These are phyloP conservation scores for Volvariella surrecta DNA, from an alignment of 1,284 basidiomycete genomes.

Conservation along the genomic window DNA sequence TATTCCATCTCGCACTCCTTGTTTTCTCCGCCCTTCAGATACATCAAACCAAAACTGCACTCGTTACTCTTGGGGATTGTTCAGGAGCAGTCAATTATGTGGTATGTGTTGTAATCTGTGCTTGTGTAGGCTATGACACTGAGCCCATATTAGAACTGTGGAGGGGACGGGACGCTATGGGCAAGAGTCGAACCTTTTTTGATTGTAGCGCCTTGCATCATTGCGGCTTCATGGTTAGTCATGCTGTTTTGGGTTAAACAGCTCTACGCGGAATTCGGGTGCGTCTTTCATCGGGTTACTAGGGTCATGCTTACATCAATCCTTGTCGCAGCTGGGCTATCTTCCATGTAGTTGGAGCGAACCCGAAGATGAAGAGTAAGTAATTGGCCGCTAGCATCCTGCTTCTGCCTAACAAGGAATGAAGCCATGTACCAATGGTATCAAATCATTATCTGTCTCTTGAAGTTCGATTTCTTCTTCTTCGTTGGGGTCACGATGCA, in stretches of 20 bases:
- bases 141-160: conserved; percentile 31
- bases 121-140: conserved; percentile 3
- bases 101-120: conserved; percentile 19
- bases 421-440: conserved; percentile 80
- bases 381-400: not conserved
- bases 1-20: conserved; percentile 66
- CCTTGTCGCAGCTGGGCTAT: conserved; percentile 66
- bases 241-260: conserved; percentile 47
- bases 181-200: conserved; percentile 34
- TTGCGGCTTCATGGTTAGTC: conserved; percentile 41
- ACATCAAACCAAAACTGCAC: conserved; percentile 55
- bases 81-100: conserved; percentile 16
- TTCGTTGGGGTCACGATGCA: conserved; percentile 84
- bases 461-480: conserved; percentile 84
- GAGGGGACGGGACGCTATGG: conserved; percentile 36
- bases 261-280: conserved; percentile 58
- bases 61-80: conserved; percentile 29
- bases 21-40: conserved; percentile 70
- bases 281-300: conserved; percentile 12
- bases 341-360: conserved; percentile 78
- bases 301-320: not conserved
- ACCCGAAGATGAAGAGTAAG: conserved; percentile 69
- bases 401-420: conserved; percentile 9
- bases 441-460: conserved; percentile 75
- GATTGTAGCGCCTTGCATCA: conserved; percentile 45